Percentiles rank a stretch among this genome's conserved stretches.
phyloP scores from a whole-genome alignment of 2,329 filamentous ascomycete species.

The Zasmidium cellare region DNA sequence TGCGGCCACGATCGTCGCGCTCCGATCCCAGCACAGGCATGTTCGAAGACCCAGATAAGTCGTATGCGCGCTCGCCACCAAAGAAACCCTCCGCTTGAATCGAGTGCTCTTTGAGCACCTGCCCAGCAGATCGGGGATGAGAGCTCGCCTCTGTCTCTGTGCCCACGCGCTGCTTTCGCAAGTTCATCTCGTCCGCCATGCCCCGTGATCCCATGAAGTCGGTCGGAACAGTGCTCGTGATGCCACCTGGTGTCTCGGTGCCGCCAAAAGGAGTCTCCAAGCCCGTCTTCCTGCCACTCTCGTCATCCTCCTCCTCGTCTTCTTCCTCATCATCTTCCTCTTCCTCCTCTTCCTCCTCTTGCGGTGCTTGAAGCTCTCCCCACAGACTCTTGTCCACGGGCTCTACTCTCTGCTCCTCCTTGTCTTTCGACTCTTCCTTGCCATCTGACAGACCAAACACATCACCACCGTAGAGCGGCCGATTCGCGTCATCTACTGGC shows the following conservation, averaged over 20 bases:
- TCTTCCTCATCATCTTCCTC: slow-evolving; percentile 65
- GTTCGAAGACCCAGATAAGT: slow-evolving; percentile 61
- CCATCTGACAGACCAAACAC: slow-evolving; percentile 74
- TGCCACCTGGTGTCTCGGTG: slow-evolving; percentile 76
- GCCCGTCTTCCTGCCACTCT: slow-evolving; percentile 56
- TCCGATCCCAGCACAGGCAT: slow-evolving; percentile 78
- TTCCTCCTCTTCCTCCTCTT: slow-evolving; percentile 56
- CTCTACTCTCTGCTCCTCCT: slow-evolving; percentile 60
- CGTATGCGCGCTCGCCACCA: slow-evolving; percentile 89
- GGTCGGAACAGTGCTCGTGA: slow-evolving; percentile 76
- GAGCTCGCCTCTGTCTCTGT: slow-evolving; percentile 83
- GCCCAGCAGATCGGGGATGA: slow-evolving; percentile 77
- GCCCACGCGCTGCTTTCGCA: slow-evolving; percentile 81
- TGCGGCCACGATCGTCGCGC: slow-evolving; percentile 75
- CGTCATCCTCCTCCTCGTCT: slow-evolving; percentile 70
- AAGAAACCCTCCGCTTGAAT: slow-evolving; percentile 90
- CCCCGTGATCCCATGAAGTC: slow-evolving; percentile 76
- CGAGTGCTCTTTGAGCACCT: slow-evolving; percentile 84
- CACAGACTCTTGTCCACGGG: slow-evolving; percentile 84
- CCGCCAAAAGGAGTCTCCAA: slow-evolving; percentile 67
- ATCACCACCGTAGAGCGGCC: slow-evolving; percentile 89
- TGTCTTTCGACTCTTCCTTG: slow-evolving; percentile 56
- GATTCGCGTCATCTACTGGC: slow-evolving; percentile 88
- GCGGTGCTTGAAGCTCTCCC: slow-evolving; percentile 84
- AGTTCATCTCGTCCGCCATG: slow-evolving; percentile 82